phyloP scores from a whole-genome alignment of 2,329 filamentous ascomycete genomes.

The Emmonsia crescens region DNA sequence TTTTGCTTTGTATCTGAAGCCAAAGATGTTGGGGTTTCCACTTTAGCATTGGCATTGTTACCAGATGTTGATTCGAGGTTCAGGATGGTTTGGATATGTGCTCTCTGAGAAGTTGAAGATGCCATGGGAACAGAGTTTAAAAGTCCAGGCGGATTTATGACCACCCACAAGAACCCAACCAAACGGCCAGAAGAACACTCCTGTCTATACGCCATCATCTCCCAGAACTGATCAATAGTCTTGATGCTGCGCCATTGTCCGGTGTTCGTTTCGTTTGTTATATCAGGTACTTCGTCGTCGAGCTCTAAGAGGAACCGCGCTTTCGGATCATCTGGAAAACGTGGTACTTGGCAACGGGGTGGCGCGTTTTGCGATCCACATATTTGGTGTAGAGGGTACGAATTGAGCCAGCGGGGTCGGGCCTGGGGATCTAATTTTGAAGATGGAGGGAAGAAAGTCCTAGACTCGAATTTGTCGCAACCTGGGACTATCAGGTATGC shows the following conservation, averaged over 20 bases:
- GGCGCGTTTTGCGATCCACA: constrained; percentile 58
- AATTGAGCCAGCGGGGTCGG: constrained; percentile 41
- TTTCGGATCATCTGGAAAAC: constrained; percentile 92
- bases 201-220: constrained; percentile 93
- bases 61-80: background rate
- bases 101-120: background rate
- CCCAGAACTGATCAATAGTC: constrained; percentile 89
- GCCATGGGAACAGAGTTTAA: constrained; percentile 25
- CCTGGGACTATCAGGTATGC: constrained; percentile 83
- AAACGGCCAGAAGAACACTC: constrained; percentile 88
- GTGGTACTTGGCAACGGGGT: constrained; percentile 73
- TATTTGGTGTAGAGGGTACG: constrained; percentile 64
- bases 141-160: constrained; percentile 55
- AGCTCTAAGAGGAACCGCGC: constrained; percentile 78
- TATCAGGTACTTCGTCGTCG: constrained; percentile 64
- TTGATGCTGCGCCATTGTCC: constrained; percentile 76
- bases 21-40: background rate
- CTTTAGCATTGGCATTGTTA: background rate
- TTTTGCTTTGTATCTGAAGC: background rate
- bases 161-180: constrained; percentile 90
- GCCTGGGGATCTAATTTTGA: constrained; percentile 29
- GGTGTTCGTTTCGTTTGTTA: constrained; percentile 40
- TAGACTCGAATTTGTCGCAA: constrained; percentile 68
- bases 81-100: background rate
- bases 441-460: constrained; percentile 60